Evolutionary conservation across 495 filamentous ascomycete species (phyloP).

Genomic region (Penicillium manginii): DNA sequence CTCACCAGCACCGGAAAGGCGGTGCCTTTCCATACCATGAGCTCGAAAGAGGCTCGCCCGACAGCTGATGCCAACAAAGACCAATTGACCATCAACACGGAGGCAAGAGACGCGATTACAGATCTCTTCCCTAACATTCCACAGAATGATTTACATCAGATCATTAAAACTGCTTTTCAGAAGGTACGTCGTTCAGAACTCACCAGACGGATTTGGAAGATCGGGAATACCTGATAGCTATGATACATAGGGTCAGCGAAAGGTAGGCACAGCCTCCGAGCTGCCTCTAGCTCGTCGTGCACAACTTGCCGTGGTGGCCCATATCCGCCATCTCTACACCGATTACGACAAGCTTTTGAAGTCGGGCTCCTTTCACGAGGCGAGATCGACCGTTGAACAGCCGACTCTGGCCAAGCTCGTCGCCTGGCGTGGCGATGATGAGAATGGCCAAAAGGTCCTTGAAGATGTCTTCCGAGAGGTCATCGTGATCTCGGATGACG

Average conservation of each 20-base stretch:
- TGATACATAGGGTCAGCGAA: conserved; percentile 47
- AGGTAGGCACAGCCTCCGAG: conserved; percentile 71
- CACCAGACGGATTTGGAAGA: conserved; percentile 13
- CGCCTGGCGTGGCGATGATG: conserved; percentile 87
- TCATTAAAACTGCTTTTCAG: conserved; percentile 82
- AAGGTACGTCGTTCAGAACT: conserved; percentile 58
- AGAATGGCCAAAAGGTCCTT: conserved; percentile 72
- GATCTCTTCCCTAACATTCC: conserved; percentile 91
- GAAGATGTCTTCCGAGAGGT: conserved; percentile 82
- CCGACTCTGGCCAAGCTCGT: conserved; percentile 72
- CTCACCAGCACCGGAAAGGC: conserved; percentile 49
- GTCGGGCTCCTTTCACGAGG: conserved; percentile 65
- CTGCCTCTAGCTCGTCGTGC: conserved; percentile 73
- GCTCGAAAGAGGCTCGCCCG: conserved; percentile 12
- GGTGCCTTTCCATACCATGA: conserved; percentile 36
- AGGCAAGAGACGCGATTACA: conserved; percentile 72
- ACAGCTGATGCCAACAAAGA: conserved; percentile 36
- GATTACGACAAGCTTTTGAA: conserved; percentile 80
- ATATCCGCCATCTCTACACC: conserved; percentile 85
- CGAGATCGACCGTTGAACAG: conserved; percentile 70
- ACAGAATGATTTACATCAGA: conserved; percentile 70
- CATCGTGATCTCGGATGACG: conserved; percentile 80
- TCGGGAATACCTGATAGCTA: conserved; percentile 23
- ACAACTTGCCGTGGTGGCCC: conserved; percentile 81
- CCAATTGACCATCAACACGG: conserved; percentile 69